Evolutionary conservation across 1,139 yeast genomes (phyloP).

Genomic region (Saccharomyces hybrid): DNA sequence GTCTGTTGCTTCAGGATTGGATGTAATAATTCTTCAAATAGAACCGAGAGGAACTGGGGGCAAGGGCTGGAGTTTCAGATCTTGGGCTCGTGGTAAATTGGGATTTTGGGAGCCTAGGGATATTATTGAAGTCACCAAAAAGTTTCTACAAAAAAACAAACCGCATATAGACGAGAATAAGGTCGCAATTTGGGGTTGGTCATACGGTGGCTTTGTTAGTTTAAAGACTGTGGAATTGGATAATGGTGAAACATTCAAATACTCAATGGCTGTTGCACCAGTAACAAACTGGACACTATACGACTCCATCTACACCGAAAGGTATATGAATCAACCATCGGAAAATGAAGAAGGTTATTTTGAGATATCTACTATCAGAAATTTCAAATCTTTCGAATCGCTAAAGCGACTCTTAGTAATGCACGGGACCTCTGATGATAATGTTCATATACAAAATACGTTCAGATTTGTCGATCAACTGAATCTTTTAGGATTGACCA

Average conservation of each 20-base stretch:
- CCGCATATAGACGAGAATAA: conserved; percentile 50
- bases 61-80: conserved; percentile 68
- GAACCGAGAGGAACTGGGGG: conserved; percentile 97
- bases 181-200: conserved; percentile 97
- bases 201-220: conserved; percentile 78
- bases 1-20: conserved; percentile 56
- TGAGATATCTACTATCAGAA: conserved; percentile 41
- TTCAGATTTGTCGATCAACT: conserved; percentile 65
- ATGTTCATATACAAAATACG: conserved; percentile 88
- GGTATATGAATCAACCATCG: conserved; percentile 71
- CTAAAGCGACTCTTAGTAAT: conserved; percentile 62
- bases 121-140: conserved; percentile 55
- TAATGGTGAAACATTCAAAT: conserved; percentile 57
- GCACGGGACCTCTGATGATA: conserved; percentile 97
- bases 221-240: conserved; percentile 70
- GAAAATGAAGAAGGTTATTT: conserved; percentile 44
- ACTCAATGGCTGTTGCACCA: conserved; percentile 85
- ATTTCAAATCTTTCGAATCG: conserved; percentile 42
- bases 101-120: conserved; percentile 90
- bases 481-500: conserved; percentile 55
- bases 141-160: conserved; percentile 46
- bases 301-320: conserved; percentile 81
- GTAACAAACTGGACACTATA: conserved; percentile 77
- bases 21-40: conserved; percentile 69
- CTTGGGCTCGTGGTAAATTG: conserved; percentile 59